Evolutionary conservation across 352 stramenopile species (phyloP), one percentile per base, ranked within the genome.

Genomic region (Globisporangium alternatum): DNA sequence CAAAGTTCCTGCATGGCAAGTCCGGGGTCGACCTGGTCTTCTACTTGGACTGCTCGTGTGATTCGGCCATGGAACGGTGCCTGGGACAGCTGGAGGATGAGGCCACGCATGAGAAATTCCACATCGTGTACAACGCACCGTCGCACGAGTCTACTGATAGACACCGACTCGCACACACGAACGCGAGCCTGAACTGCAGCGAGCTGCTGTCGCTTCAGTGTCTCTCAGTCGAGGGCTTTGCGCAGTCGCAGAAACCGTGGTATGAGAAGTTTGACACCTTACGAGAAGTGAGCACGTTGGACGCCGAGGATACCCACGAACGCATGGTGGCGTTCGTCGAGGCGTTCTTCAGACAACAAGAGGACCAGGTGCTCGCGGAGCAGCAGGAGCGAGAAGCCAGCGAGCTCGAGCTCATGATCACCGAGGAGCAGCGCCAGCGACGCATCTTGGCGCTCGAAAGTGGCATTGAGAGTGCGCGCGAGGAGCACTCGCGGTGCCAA

Each of bases 11-110:
- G 4, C 65, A 85, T 31, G 81, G 77, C 39, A 91, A 87, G 58
- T 90, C 86, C 7, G 83, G 86, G 1, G 54, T 93, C 6, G 84
- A 93, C 61, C 55, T 92, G 10, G 86, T 88, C 30, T 91, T 95
- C 41, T 76, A 86, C 55, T 69, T 93, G 17, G 61, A 81, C 19
- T 82, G 76, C 57, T 58, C 70, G 21, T 66, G 65, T 21, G 65
- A 62, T 2, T 65, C 64, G 4, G 62, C 78, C 15, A 60, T 90
- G 3, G 76, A 91, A 43, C 76, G 84, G 13, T 90, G 84, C 53
- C 67, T 93, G 25, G 82, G 84, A 6, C 69, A 78, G 61, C 60
- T 91, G 13, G 70, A 86, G 31, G 82, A 93, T 54, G 43, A 43
- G 2, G 72, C 67, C 6, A 88, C 82, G 17, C 60, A 70, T 30